Evolutionary conservation across 768 basidiomycete genomes (phyloP), one percentile per base, ranked within the genome.

Genomic region (Psilocybe cyanescens): DNA sequence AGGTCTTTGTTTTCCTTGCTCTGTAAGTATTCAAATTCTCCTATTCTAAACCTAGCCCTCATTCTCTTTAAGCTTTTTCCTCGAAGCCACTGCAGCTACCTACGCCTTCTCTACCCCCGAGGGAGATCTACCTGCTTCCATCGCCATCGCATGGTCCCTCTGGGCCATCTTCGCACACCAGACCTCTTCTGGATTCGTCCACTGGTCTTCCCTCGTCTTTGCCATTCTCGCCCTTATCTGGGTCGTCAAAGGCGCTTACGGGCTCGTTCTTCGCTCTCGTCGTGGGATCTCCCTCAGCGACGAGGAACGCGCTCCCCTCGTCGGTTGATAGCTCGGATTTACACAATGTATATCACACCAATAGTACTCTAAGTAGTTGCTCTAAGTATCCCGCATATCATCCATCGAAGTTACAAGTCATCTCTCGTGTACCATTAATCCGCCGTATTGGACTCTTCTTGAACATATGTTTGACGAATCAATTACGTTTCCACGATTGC

Each of bases 1-100:
- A 96, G 71, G 88, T 97, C 71, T 94, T 96, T 67, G 97, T 95
- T 60, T 95, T 97, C 87, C 87, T 98, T 30, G 92, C 85, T 46
- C 79, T 97, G 87, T 92, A 76, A 69, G 90, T 78, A 4, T 30
- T 63, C 39, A 66, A 60, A 59, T 16, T 52, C 44, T 33, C 17
- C 57, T 37, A 41, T 14, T 59, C 17, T 47, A 33, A n/a, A 45
- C 52, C 44, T 16, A 65, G 37, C 64, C 52, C 57, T 33, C 44
- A 61, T 52, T 59, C 37, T 51, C 19, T 56, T 45, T n/a, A 17
- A 91, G 90, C 61, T 88, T 97, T 81, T 96, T 96, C 88, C 88
- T 96, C 63, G 94, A 96, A 74, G 88, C 87, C 11, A 96, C 94
- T 11, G 89, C 94, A 4, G 92, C 88, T n/a, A 91, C 94, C 2